Percentiles rank a stretch among this genome's conserved stretches.
phyloP scores from a whole-genome alignment of 805 yeast genomes.

The Candida peoriensis region DNA sequence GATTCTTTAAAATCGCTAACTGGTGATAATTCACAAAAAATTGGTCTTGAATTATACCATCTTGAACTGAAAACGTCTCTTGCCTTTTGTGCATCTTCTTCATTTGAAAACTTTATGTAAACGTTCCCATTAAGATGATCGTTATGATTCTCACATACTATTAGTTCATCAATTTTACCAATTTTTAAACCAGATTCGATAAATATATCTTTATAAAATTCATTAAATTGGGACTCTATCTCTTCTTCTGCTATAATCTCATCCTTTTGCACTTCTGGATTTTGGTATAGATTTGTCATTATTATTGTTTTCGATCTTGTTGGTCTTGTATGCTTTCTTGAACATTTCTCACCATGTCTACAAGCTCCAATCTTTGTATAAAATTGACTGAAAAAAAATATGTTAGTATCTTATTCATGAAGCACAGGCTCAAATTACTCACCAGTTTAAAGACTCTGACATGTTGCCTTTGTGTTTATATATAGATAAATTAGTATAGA shows the following conservation, averaged over 20 bases:
- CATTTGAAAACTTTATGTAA: conserved; percentile 54
- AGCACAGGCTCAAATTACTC: no score
- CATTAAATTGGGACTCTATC: conserved; percentile 47
- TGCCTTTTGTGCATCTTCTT: conserved; percentile 56
- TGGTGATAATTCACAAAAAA: conserved; percentile 75
- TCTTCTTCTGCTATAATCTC: conserved; percentile 27
- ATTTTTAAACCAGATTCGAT: conserved; percentile 44
- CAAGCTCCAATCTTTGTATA: conserved; percentile 87
- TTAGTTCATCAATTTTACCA: conserved; percentile 48
- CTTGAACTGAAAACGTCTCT: conserved; percentile 60
- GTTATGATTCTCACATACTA: conserved; percentile 78
- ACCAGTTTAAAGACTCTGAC: no score
- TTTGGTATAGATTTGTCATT: conserved; percentile 58
- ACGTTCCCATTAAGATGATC: conserved; percentile 86
- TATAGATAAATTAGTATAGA: no score
- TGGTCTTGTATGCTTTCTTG: conserved; percentile 68
- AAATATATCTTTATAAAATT: conserved; percentile 68
- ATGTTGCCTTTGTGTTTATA: no score
- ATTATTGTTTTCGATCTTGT: conserved; percentile 57
- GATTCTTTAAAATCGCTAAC: conserved; percentile 67
- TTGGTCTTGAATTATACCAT: conserved; percentile 79
- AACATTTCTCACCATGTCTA: conserved; percentile 86
- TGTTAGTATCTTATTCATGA: no score
- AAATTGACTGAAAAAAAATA: conserved; percentile 43
- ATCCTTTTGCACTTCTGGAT: conserved; percentile 42